phyloP scores from a whole-genome alignment of 768 basidiomycete species.

The Favolaschia claudopus region DNA sequence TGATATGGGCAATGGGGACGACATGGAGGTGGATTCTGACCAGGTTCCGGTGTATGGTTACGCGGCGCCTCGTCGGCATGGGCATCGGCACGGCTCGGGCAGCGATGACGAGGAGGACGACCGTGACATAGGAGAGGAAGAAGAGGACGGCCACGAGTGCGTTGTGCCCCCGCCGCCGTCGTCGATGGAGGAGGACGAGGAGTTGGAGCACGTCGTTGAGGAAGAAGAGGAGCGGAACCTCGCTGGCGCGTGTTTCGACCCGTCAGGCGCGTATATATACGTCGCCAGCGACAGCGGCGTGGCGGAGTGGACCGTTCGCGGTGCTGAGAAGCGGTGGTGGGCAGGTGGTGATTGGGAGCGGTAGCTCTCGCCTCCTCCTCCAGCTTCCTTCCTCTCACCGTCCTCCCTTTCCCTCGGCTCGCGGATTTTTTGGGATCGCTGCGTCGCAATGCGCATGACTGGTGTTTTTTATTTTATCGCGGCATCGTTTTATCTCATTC shows the following conservation, averaged over 20 bases:
- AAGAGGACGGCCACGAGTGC: no score
- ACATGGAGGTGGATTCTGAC: slow-evolving; percentile 31
- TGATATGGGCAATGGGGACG: slow-evolving; percentile 27
- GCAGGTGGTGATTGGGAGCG: slow-evolving; percentile 53
- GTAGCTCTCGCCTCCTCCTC: no score
- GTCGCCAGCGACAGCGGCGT: slow-evolving; percentile 70
- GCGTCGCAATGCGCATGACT: no score
- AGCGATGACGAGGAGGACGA: slow-evolving; percentile 20
- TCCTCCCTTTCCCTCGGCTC: no score
- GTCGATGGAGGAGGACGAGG: slow-evolving; percentile 31
- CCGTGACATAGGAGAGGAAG: no score
- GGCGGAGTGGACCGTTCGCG: slow-evolving; percentile 80
- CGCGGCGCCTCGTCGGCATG: slow-evolving; percentile 35
- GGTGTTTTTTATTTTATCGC: no score
- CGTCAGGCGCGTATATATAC: slow-evolving; percentile 70
- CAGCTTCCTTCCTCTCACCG: no score
- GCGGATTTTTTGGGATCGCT: no score
- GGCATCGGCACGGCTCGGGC: slow-evolving; percentile 3
- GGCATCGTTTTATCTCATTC: no score
- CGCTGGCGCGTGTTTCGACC: slow-evolving; percentile 80
- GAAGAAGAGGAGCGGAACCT: slow-evolving; percentile 57
- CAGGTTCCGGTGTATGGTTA: no score
- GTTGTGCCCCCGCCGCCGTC: slow-evolving; percentile 28
- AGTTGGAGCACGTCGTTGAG: slow-evolving; percentile 31
- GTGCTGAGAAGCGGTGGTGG: slow-evolving; percentile 81